Evolutionary conservation across 805 yeast species (phyloP).

Genomic region (Suhomyces pyralidae): DNA sequence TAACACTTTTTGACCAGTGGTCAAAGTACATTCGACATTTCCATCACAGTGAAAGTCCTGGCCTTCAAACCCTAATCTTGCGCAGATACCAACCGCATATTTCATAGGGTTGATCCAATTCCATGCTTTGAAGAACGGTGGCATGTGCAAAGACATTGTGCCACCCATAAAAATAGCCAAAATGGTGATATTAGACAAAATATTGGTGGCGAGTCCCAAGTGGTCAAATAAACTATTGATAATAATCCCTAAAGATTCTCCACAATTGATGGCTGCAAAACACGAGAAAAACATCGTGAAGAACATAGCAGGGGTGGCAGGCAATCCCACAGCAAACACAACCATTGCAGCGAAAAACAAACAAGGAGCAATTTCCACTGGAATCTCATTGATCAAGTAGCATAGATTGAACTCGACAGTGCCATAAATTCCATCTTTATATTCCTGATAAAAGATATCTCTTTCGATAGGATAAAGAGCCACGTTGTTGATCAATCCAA

Average conservation of each 20-base stretch:
- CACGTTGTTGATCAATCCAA: slow-evolving; percentile 25
- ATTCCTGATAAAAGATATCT: slow-evolving; percentile 25
- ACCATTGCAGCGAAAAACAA: slow-evolving; percentile 18
- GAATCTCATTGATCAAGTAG: slow-evolving; percentile 23
- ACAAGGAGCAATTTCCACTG: slow-evolving; percentile 21
- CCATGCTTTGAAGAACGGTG: slow-evolving; percentile 20
- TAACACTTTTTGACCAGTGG: slow-evolving; percentile 32
- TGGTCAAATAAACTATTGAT: slow-evolving; percentile 22
- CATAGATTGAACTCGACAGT: slow-evolving; percentile 19
- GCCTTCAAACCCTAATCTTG: slow-evolving; percentile 18
- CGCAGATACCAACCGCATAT: slow-evolving; percentile 22
- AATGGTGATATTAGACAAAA: slow-evolving; percentile 17
- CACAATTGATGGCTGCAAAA: slow-evolving; percentile 18
- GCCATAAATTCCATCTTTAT: slow-evolving; percentile 23
- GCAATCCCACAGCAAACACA: slow-evolving; percentile 23
- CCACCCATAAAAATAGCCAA: slow-evolving; percentile 29
- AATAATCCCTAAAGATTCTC: slow-evolving; percentile 27
- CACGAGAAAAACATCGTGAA: slow-evolving; percentile 17
- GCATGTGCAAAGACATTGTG: slow-evolving; percentile 30
- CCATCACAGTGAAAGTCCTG: slow-evolving; percentile 16
- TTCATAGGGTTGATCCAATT: slow-evolving; percentile 24
- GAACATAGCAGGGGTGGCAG: slow-evolving; percentile 22
- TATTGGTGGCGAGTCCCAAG: slow-evolving; percentile 23
- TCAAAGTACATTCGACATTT: slow-evolving; percentile 20
- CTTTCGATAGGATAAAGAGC: slow-evolving; percentile 22